Conservation (phyloP, 208 protist genomes). For the Trypanosoma brucei region DNA sequence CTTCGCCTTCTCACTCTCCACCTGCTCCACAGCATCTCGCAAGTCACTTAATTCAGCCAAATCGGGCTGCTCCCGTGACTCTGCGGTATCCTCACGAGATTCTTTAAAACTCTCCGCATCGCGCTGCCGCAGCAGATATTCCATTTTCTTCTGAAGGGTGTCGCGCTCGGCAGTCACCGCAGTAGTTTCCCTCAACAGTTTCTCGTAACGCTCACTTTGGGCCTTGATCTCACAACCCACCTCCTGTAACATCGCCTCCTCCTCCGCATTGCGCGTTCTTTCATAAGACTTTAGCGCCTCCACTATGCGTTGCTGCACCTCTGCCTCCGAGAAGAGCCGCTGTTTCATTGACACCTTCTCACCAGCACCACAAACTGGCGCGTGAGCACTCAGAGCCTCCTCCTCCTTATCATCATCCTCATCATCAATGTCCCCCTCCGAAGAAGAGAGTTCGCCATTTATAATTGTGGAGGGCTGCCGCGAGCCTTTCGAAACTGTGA, state of each 20-base stretch:
- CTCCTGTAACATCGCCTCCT: conserved; percentile 58
- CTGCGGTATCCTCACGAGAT: neutral
- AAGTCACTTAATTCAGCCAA: conserved; percentile 15
- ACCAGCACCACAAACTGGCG: neutral
- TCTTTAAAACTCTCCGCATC: neutral
- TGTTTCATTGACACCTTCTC: conserved; percentile 5
- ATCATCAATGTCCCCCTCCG: neutral
- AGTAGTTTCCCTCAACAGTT: conserved; percentile 29
- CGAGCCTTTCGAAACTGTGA: neutral
- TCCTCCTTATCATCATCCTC: neutral
- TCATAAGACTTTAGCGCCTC: conserved; percentile 53
- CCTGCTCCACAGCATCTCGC: conserved; percentile 12
- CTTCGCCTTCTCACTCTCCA: conserved; percentile 22
- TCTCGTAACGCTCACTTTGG: conserved; percentile 38
- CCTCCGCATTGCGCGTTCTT: conserved; percentile 57
- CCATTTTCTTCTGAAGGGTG: conserved; percentile 25
- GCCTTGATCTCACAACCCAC: conserved; percentile 63
- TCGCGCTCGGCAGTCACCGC: conserved; percentile 17
- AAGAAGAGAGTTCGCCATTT: neutral
- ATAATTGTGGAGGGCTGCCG: neutral
- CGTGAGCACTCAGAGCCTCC: neutral
- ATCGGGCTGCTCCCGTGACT: neutral
- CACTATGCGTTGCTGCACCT: conserved; percentile 29
- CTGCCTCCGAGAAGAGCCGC: conserved; percentile 33
- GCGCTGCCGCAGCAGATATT: conserved; percentile 5